These are phyloP conservation scores for Tuber umbilicatum DNA, from an alignment of 495 filamentous ascomycete genomes.

Conservation along the genomic window DNA sequence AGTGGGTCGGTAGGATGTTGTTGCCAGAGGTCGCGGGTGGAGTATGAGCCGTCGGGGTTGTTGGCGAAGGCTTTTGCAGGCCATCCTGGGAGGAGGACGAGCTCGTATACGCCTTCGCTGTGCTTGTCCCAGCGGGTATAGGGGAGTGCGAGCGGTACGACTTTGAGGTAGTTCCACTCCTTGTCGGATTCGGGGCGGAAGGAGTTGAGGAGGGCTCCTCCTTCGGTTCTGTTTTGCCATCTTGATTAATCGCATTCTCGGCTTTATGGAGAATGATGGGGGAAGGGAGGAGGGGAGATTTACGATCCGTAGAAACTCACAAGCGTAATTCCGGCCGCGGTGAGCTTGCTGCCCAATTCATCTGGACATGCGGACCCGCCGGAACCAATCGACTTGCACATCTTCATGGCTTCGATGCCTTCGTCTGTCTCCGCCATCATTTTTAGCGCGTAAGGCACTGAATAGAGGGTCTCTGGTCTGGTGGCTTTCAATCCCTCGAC, in stretches of 20 bases:
- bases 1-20: slow-evolving; percentile 47
- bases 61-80: slow-evolving; percentile 58
- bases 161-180: slow-evolving; percentile 52
- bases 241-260: neutral
- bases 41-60: slow-evolving; percentile 53
- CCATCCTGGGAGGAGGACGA: slow-evolving; percentile 54
- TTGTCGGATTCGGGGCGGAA: slow-evolving; percentile 47
- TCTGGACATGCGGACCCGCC: slow-evolving; percentile 54
- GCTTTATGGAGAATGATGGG: slow-evolving; percentile 4
- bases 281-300: slow-evolving; percentile 23
- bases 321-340: slow-evolving; percentile 49
- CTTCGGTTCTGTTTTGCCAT: slow-evolving; percentile 48
- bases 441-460: slow-evolving; percentile 55
- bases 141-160: slow-evolving; percentile 47
- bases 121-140: slow-evolving; percentile 52
- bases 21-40: slow-evolving; percentile 54
- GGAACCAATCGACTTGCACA: slow-evolving; percentile 49
- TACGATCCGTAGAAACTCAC: slow-evolving; percentile 52
- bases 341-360: slow-evolving; percentile 52
- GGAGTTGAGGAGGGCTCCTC: slow-evolving; percentile 50
- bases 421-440: slow-evolving; percentile 48
- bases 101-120: slow-evolving; percentile 48
- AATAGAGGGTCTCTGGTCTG: slow-evolving; percentile 50
- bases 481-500: slow-evolving; percentile 48
- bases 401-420: slow-evolving; percentile 47